phyloP scores from a whole-genome alignment of 73 alveolate genomes.

The Blepharisma japonicum region DNA sequence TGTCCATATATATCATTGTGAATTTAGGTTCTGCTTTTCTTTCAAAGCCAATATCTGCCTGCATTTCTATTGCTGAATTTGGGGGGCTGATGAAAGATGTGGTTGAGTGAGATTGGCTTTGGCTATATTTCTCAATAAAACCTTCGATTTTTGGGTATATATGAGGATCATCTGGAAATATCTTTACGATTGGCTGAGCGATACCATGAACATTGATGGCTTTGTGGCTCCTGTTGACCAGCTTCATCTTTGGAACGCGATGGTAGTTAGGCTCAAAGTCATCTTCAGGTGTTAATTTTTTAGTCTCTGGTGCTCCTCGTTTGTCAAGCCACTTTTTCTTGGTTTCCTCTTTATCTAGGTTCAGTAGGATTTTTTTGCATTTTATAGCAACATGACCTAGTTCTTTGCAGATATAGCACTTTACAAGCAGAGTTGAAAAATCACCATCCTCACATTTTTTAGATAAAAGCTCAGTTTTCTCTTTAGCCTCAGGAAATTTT shows the following conservation, averaged over 20 bases:
- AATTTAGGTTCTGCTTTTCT: not conserved
- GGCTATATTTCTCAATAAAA: too few species aligned
- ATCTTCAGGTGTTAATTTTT: not conserved
- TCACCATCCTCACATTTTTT: conserved; percentile 21
- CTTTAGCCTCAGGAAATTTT: conserved; percentile 15
- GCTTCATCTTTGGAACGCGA: too few species aligned
- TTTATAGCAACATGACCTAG: conserved; percentile 24
- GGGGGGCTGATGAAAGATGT: too few species aligned
- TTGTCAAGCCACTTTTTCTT: conserved; percentile 19
- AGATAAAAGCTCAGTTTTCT: not conserved
- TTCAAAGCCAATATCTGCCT: too few species aligned
- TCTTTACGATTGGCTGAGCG: not conserved
- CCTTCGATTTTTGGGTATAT: not conserved
- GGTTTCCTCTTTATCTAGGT: conserved; percentile 5
- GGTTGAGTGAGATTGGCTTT: too few species aligned
- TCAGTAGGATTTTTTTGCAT: not conserved
- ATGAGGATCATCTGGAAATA: conserved; percentile 10
- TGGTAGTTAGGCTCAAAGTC: too few species aligned
- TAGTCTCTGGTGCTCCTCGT: not conserved
- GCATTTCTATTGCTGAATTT: too few species aligned
- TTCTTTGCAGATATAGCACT: conserved; percentile 27
- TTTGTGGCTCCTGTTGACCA: not conserved
- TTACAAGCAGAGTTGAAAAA: not conserved
- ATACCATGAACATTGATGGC: not conserved
- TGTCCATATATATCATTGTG: conserved; percentile 10